Base-by-base conservation (phyloP, 108 stramenopile genomes). In the Pseudonitzschia multistriata region DNA sequence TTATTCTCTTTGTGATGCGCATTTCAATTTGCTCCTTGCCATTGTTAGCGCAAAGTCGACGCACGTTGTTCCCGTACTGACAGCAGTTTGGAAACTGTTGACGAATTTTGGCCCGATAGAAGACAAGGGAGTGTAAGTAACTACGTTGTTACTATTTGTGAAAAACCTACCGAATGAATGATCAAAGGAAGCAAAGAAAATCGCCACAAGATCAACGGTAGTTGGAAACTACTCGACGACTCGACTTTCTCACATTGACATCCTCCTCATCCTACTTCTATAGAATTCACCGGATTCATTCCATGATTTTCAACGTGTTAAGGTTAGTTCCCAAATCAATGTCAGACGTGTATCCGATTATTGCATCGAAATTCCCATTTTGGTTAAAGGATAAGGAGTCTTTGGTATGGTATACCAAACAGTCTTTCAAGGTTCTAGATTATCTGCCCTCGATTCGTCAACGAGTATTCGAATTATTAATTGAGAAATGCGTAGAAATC, bases 401-500 rank as follows among this genome's bases (percentile, higher is more conserved):
- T 22, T 19, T 80, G n/a, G 34, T 62, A 11, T 72, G 78, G 67
- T 87, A 81, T 52, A 70, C 57, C 40, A 66, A 70, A 21, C 79
- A 82, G 24, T 62, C 70, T 2, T 71, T 87, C 34, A 14, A 45
- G 11, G 79, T 84, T 1, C 17, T 83, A 28, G 71, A 78, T 0
- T 87, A 87, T 72, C 34, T 77, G 5, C 83, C 83, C 0, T 61
- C 70, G 11, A 75, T 84, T 28, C 72, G 79, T 21, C 54, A 66
- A n/a, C 70, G 74, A 36, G 14, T 87, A 7, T 55, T 87, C 40
- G 83, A 80, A 33, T 45, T 84, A 19, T 74, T 94, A 33, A 82
- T 97, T 30, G 93, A 94, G 52, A 88, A 86, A 56, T 94, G 94
- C 34, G 66, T 99, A 62, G 96, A 97, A 77, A 94, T 99, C 55